These are phyloP conservation scores for Peniophora sp. DNA, from an alignment of 1,284 basidiomycete genomes.

Conservation along the genomic window DNA sequence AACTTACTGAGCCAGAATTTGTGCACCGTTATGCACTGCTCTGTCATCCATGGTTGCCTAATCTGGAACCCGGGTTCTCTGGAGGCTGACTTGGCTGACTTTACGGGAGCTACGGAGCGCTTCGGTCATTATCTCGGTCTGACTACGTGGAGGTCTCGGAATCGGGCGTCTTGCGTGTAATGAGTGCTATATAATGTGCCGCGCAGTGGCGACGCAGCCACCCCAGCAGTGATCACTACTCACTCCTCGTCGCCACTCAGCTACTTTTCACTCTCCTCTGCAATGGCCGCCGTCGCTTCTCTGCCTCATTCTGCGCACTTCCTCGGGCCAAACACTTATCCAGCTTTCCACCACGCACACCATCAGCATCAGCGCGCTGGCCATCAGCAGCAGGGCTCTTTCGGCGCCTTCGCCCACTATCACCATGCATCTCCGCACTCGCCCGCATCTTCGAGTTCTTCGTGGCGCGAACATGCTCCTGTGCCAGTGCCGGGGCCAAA, in stretches of 20 bases:
- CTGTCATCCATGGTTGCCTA: too few species aligned
- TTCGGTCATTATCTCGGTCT: too few species aligned
- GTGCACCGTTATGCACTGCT: too few species aligned
- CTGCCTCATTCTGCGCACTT: background rate
- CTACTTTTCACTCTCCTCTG: background rate
- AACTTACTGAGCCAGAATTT: too few species aligned
- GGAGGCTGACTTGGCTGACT: too few species aligned
- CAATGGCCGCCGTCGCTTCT: conserved; percentile 13
- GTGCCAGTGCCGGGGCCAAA: conserved; percentile 1
- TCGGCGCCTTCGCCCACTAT: conserved; percentile 6
- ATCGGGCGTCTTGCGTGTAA: too few species aligned
- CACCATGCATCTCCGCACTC: conserved; percentile 6
- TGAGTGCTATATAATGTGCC: too few species aligned
- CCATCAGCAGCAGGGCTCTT: background rate
- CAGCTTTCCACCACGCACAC: background rate
- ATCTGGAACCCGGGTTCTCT: too few species aligned
- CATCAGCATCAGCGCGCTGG: background rate
- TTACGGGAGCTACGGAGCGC: too few species aligned
- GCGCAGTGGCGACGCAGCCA: too few species aligned
- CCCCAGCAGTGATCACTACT: background rate
- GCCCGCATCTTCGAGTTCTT: conserved; percentile 4
- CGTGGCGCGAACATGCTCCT: conserved; percentile 9
- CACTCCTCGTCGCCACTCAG: background rate
- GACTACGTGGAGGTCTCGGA: too few species aligned
- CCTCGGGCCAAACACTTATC: background rate